A percentile compares a stretch with the other conserved stretches of the same genome.
Evolutionary conservation across 805 yeast species (phyloP).

Genomic region (Yamadazyma sp.): DNA sequence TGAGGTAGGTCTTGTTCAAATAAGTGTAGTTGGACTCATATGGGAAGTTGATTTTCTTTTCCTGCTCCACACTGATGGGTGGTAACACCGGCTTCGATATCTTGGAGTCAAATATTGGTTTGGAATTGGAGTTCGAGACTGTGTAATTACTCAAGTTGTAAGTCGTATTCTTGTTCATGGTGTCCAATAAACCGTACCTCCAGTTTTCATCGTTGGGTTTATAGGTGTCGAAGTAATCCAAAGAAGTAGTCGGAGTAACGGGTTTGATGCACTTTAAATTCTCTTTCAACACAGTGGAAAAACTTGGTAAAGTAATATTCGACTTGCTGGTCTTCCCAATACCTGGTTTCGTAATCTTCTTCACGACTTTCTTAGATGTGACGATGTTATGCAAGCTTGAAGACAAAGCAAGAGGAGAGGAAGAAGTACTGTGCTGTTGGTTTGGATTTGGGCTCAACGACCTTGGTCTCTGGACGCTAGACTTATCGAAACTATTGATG

Average conservation of each 20-base stretch:
- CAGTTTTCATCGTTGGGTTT: conserved; percentile 46
- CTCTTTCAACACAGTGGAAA: conserved; percentile 30
- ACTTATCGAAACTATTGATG: conserved; percentile 5
- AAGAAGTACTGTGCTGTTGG: not conserved
- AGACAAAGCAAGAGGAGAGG: conserved; percentile 3
- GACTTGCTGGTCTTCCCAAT: conserved; percentile 7
- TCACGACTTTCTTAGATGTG: not conserved
- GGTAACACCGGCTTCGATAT: conserved; percentile 25
- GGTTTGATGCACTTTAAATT: conserved; percentile 26
- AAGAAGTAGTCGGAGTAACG: conserved; percentile 41
- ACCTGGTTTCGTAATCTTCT: conserved; percentile 4
- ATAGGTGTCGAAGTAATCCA: conserved; percentile 45
- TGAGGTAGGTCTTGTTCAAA: conserved; percentile 47
- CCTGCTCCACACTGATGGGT: conserved; percentile 20
- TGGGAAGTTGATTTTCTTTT: conserved; percentile 49
- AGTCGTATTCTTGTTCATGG: conserved; percentile 24
- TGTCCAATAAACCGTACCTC: conserved; percentile 41
- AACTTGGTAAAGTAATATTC: conserved; percentile 32
- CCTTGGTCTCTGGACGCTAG: conserved; percentile 20
- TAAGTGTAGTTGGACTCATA: conserved; percentile 54
- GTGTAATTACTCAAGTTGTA: conserved; percentile 6
- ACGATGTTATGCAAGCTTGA: not conserved
- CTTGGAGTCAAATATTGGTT: conserved; percentile 40
- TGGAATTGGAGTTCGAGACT: conserved; percentile 13
- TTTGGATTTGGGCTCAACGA: conserved; percentile 28